Percentiles rank a stretch among this genome's conserved stretches.
Conservation (phyloP, 1,139 yeast species). For the Petasospora fabianii region DNA sequence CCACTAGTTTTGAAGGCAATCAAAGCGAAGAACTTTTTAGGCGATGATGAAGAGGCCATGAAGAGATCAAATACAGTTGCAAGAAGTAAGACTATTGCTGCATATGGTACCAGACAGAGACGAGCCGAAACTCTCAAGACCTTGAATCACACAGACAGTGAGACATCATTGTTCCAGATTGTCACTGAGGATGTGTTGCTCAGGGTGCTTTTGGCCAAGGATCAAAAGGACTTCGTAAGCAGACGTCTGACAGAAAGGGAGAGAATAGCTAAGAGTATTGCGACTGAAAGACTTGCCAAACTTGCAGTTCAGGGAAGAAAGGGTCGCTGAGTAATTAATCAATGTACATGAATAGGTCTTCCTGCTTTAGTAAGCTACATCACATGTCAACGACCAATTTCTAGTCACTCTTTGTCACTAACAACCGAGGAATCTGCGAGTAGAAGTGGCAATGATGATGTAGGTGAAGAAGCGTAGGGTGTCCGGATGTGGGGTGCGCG, state of each 20-base stretch:
- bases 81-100: slow-evolving; percentile 63
- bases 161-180: slow-evolving; percentile 53
- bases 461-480: too few species aligned
- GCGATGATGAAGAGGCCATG: slow-evolving; percentile 34
- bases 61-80: slow-evolving; percentile 51
- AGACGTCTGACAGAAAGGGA: slow-evolving; percentile 60
- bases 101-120: slow-evolving; percentile 64
- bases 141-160: slow-evolving; percentile 48
- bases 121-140: slow-evolving; percentile 50
- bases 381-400: too few species aligned
- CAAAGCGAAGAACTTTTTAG: slow-evolving; percentile 35
- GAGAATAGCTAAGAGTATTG: slow-evolving; percentile 55
- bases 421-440: too few species aligned
- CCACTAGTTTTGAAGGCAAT: slow-evolving; percentile 50
- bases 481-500: too few species aligned
- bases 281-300: slow-evolving; percentile 48
- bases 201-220: slow-evolving; percentile 48
- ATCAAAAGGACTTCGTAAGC: slow-evolving; percentile 46
- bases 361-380: too few species aligned
- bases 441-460: too few species aligned
- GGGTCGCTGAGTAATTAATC: neutral
- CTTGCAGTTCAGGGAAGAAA: slow-evolving; percentile 21
- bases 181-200: slow-evolving; percentile 65
- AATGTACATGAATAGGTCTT: too few species aligned
- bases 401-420: too few species aligned